Evolutionary conservation across 2,329 filamentous ascomycete genomes (phyloP), one percentile per base, ranked within the genome.

Genomic region (Cercospora nicotianae): DNA sequence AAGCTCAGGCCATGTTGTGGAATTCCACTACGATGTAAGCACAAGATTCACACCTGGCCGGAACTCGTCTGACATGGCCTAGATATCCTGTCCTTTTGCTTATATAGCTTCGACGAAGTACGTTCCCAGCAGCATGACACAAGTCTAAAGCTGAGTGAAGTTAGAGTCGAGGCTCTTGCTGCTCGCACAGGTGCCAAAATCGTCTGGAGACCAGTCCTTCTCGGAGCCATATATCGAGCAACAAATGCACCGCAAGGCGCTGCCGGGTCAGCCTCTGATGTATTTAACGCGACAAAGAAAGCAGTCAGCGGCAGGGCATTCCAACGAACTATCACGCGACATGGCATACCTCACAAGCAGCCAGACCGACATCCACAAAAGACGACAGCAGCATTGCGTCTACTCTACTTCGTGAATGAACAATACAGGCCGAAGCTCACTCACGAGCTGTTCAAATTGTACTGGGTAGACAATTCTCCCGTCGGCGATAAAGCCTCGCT

Each of bases 241-340:
- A 73, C 72, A 3, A 60, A 63, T 31, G 72, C 72, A 2, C 72
- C 72, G 7, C 72, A 73, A 70, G 72, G 72, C 12, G 72, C 72
- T 10, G 72, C 67, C 12, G 72, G 72, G 18, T 73, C 72, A 5
- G 72, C 72, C 16, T 72, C 70, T 6, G 72, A 73, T 30, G 65
- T 72, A 57, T 73, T 71, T 69, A 73, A 73, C 31, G 57, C 69
- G 1, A 73, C 72, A 18, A 73, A 73, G 63, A 73, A 73, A 61
- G 63, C 67, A 58, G 63, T 73, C 13, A 69, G 69, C 8, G 68
- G 67, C 6, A 60, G 65, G 18, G 69, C 69, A 23, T 72, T 73
- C 60, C 67, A 69, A 26, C 60, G 70, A 6, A 72, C 72, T 0
- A 63, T 73, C 42, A 42, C 45, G 5, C 65, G 72, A 1, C 63